These are phyloP conservation scores for Backusella parvicylindrica DNA, from an alignment of 192 early-diverging fungal genomes.

Conservation along the genomic window DNA sequence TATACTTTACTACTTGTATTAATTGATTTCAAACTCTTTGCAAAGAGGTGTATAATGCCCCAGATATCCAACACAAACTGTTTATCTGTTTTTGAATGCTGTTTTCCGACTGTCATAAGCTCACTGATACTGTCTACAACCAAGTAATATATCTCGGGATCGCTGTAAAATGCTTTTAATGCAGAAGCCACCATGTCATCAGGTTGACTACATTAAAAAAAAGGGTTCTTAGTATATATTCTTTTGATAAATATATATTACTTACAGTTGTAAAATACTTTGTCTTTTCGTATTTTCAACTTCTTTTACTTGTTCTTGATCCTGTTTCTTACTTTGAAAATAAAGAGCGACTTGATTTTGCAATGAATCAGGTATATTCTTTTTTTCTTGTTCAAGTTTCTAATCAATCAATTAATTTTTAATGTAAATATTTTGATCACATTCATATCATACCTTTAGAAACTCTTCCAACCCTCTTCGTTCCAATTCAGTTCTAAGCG, in stretches of 20 bases:
- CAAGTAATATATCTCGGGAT: slow-evolving; percentile 31
- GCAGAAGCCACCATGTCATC: slow-evolving; percentile 26
- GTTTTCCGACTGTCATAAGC: slow-evolving; percentile 8
- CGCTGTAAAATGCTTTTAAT: slow-evolving; percentile 13
- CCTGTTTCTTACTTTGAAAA: slow-evolving; percentile 37
- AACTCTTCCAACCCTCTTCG: slow-evolving; percentile 47
- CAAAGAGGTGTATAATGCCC: slow-evolving; percentile 47
- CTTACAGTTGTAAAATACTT: slow-evolving; percentile 31
- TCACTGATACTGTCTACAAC: slow-evolving; percentile 28
- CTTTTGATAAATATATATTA: background rate
- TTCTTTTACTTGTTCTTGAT: slow-evolving; percentile 40
- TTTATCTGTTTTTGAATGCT: slow-evolving; percentile 9
- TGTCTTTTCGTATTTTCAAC: slow-evolving; percentile 34
- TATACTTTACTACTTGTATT: slow-evolving; percentile 15
- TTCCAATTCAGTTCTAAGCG: slow-evolving; percentile 43
- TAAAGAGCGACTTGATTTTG: slow-evolving; percentile 41
- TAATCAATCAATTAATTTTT: background rate
- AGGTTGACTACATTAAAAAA: slow-evolving; percentile 16
- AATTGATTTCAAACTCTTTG: slow-evolving; percentile 20
- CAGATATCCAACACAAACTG: slow-evolving; percentile 44
- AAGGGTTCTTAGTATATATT: background rate
- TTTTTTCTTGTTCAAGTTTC: background rate
- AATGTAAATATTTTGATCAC: background rate
- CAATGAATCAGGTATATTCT: background rate
- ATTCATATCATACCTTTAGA: slow-evolving; percentile 32